These are phyloP conservation scores for Lolium perenne DNA, from an alignment of 176 grass and related monocot genomes.

Conservation along the genomic window DNA sequence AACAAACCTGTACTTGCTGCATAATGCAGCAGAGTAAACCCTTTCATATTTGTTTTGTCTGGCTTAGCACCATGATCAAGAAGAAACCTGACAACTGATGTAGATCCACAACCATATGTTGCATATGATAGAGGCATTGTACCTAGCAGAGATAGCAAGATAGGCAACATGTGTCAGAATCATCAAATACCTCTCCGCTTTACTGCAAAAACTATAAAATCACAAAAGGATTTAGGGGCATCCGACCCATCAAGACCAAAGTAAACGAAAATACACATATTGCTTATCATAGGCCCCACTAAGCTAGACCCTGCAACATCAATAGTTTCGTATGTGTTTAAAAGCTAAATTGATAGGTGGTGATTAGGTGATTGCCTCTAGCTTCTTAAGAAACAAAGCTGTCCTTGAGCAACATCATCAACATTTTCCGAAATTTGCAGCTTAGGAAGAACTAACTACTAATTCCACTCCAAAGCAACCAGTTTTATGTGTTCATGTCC, in stretches of 20 bases:
- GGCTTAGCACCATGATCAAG: background rate
- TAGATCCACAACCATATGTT: conserved; percentile 1
- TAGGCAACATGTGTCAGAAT: background rate
- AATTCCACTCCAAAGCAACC: too few relatives aligned
- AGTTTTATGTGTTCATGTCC: too few relatives aligned
- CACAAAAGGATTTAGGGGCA: background rate
- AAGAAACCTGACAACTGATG: background rate
- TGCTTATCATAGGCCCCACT: background rate
- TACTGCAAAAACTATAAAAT: background rate
- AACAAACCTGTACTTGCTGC: background rate
- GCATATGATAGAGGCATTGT: background rate
- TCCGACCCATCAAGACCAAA: background rate
- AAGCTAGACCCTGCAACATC: background rate
- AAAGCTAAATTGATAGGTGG: background rate
- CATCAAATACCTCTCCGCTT: background rate
- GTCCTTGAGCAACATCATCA: too few relatives aligned
- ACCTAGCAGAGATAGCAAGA: background rate
- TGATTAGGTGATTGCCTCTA: too few relatives aligned
- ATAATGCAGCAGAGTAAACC: background rate
- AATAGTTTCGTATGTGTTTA: background rate
- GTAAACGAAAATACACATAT: background rate
- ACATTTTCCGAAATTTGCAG: too few relatives aligned
- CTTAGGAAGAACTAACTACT: too few relatives aligned
- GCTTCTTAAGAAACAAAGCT: too few relatives aligned
- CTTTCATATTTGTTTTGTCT: background rate